A percentile compares a stretch with the other conserved stretches of the same genome.
phyloP scores from a whole-genome alignment of 2,329 filamentous ascomycete species.

The Coniochaeta sp. region DNA sequence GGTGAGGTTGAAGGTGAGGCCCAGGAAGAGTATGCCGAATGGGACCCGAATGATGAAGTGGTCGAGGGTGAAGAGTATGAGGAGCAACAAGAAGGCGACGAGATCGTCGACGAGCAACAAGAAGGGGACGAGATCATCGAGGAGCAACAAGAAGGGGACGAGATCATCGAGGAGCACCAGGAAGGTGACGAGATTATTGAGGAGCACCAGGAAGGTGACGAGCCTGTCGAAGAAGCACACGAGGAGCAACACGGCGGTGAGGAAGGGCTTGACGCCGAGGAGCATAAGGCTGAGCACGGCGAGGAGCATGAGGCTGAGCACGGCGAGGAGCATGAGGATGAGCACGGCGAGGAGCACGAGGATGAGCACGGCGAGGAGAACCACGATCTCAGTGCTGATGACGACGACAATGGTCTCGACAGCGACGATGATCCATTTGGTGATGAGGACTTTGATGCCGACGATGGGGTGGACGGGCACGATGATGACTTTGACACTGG shows the following conservation, averaged over 20 bases:
- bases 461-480: background rate
- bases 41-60: background rate
- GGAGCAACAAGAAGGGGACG: background rate
- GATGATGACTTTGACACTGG: background rate
- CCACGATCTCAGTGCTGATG: background rate
- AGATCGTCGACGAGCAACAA: background rate
- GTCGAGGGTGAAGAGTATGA: background rate
- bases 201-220: background rate
- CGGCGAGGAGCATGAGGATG: background rate
- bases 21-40: background rate
- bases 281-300: background rate
- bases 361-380: background rate
- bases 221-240: background rate
- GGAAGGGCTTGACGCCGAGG: background rate
- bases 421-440: background rate
- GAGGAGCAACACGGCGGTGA: background rate
- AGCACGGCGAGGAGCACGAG: background rate
- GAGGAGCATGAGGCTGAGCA: background rate
- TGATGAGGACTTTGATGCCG: background rate
- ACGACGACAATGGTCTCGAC: background rate
- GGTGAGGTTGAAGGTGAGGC: background rate
- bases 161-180: background rate
- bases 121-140: background rate
- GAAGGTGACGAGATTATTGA: background rate
- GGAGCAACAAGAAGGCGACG: background rate